These are phyloP conservation scores for Mariannaea sp. DNA, from an alignment of 2,329 filamentous ascomycete genomes.

Conservation along the genomic window DNA sequence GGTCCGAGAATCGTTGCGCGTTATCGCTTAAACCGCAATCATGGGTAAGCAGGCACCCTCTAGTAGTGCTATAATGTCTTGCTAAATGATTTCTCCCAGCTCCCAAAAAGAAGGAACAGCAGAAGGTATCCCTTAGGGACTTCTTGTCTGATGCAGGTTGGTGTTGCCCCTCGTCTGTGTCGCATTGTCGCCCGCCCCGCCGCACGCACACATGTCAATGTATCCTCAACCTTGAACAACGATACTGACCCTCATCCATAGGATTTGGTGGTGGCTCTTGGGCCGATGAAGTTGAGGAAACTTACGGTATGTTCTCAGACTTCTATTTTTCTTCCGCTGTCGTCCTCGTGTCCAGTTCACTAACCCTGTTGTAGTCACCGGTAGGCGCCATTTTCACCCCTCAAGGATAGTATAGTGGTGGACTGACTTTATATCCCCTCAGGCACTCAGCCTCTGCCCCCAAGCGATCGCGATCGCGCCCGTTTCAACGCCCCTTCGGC, in stretches of 20 bases:
- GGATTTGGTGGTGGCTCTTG: conserved; percentile 75
- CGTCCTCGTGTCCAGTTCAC: conserved; percentile 24
- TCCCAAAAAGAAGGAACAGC: conserved; percentile 89
- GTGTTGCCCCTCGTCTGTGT: conserved; percentile 46
- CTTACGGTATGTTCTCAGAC: conserved; percentile 65
- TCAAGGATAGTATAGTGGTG: conserved; percentile 21
- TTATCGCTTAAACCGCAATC: conserved; percentile 58
- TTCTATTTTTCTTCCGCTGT: neutral
- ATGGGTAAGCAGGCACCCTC: conserved; percentile 56
- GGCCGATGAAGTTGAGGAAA: conserved; percentile 98
- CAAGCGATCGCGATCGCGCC: conserved; percentile 51
- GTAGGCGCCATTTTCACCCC: conserved; percentile 38
- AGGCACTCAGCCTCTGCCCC: conserved; percentile 63
- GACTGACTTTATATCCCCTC: conserved; percentile 31
- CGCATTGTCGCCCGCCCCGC: conserved; percentile 36
- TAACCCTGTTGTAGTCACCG: conserved; percentile 43
- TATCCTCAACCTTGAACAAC: conserved; percentile 26
- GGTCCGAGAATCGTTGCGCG: conserved; percentile 52
- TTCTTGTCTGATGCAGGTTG: conserved; percentile 92
- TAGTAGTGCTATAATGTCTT: conserved; percentile 8
- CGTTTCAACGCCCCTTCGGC: conserved; percentile 44
- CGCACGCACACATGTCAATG: conserved; percentile 27
- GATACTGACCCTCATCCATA: conserved; percentile 38
- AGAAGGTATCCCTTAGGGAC: conserved; percentile 97
- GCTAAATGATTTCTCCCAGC: conserved; percentile 55